Evolutionary conservation across 768 basidiomycete genomes (phyloP).

Genomic region (Pleurotus eryngii): DNA sequence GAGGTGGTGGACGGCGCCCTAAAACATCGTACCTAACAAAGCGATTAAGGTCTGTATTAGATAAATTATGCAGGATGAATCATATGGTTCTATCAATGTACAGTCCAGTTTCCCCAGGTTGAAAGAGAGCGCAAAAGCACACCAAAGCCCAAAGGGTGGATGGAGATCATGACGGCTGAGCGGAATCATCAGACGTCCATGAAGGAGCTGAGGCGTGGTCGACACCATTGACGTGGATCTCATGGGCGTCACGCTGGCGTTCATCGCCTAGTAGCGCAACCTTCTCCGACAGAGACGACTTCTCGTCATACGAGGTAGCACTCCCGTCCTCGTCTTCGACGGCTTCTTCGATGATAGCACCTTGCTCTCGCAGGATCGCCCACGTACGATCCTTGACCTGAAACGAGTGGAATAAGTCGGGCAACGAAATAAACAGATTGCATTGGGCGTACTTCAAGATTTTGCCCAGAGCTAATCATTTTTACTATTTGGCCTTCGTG

Average conservation of each 20-base stretch:
- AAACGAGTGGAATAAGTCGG: too few relatives aligned
- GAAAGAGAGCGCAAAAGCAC: too few relatives aligned
- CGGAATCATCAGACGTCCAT: not conserved
- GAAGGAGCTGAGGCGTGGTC: not conserved
- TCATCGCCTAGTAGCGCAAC: constrained; percentile 30
- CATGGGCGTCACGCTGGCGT: constrained; percentile 14
- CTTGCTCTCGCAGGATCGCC: constrained; percentile 55
- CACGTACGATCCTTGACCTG: constrained; percentile 62
- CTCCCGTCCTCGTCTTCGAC: constrained; percentile 29
- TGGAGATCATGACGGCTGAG: too few relatives aligned
- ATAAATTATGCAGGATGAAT: not conserved
- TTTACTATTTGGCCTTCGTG: constrained; percentile 79
- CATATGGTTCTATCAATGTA: not conserved
- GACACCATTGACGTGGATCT: constrained; percentile 1
- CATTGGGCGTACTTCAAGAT: constrained; percentile 52
- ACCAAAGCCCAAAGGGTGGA: not conserved
- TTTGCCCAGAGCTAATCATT: constrained; percentile 74
- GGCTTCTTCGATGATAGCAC: constrained; percentile 65
- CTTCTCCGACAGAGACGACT: constrained; percentile 38
- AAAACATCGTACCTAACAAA: constrained; percentile 16
- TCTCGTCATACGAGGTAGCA: constrained; percentile 40
- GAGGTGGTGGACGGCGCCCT: constrained; percentile 61
- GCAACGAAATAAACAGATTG: not conserved
- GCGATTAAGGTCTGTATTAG: not conserved
- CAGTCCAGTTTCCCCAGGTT: not conserved